Evolutionary conservation across 345 rosid genomes (phyloP), one percentile per base, ranked within the genome.

Genomic region (Salix arbutifolia): DNA sequence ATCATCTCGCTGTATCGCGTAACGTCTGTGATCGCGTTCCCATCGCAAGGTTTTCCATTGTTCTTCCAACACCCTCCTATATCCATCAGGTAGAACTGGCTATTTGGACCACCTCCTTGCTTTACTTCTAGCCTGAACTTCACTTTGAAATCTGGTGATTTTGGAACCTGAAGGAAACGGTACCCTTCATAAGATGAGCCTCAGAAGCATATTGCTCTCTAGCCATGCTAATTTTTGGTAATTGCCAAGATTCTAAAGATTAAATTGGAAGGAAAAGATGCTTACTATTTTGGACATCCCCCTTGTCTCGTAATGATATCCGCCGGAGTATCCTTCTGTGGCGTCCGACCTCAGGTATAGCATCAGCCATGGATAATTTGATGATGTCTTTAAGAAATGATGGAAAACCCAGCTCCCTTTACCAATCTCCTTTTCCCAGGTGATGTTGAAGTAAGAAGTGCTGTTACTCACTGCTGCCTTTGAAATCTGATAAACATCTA

Each of bases 331-430:
- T 18, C 97, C 93, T 74, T 70, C 74, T 25, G 97, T 86, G 37
- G 98, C 97, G 84, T 93, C 98, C 40, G 97, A 96, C 77, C 97
- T 84, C 25, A 93, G 90, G 81, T 93, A 93, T 21, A 93, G 87
- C 98, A 93, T 93, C 83, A 91, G 65, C 98, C 98, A 93, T 82
- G 94, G 93, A 82, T 93, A 91, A 75, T 88, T 90, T 17, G 69
- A 69, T 66, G 97, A 87, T 50, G 97, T 91, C 83, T 84, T 86
- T 69, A 93, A 89, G 79, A 83, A 88, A 79, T 90, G 92, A 67
- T 80, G 90, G 74, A 93, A 93, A 25, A 79, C 82, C 97, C 97
- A 93, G 69, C 92, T 80, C n/a, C 94, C 96, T 52, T 74, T 79
- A 40, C 92, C 93, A 28, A 90, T 62, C 80, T 81, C 83, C 87